Evolutionary conservation across 768 basidiomycete genomes (phyloP).

Genomic region (Suillus discolor): DNA sequence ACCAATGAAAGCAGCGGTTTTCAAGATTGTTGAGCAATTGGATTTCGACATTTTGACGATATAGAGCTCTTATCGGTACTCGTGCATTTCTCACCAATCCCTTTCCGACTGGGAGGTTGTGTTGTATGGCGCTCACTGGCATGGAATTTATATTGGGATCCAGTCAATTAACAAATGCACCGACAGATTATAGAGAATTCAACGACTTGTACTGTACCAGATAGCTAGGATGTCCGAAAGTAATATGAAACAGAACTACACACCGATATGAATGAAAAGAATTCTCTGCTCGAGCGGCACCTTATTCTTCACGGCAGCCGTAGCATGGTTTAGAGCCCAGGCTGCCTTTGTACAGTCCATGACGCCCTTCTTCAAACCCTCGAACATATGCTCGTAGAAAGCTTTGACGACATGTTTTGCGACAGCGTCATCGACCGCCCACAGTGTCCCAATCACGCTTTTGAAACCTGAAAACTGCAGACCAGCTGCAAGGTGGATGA

Average conservation of each 20-base stretch:
- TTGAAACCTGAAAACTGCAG: slow-evolving; percentile 23
- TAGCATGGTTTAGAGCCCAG: slow-evolving; percentile 3
- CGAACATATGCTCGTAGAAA: slow-evolving; percentile 2
- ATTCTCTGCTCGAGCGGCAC: slow-evolving; percentile 4
- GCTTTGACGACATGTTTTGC: not conserved
- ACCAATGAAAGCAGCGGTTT: too few relatives aligned
- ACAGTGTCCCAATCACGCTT: slow-evolving; percentile 27
- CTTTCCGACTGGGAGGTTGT: too few relatives aligned
- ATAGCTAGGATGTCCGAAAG: too few relatives aligned
- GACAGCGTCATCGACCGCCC: slow-evolving; percentile 14
- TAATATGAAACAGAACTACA: not conserved
- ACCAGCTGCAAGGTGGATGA: slow-evolving; percentile 25
- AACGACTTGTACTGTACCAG: not conserved
- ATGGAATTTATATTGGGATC: too few relatives aligned
- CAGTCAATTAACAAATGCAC: too few relatives aligned
- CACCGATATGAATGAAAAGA: not conserved
- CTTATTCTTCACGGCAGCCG: not conserved
- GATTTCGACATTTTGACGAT: too few relatives aligned
- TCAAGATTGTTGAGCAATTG: too few relatives aligned
- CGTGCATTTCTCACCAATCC: too few relatives aligned
- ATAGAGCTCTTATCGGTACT: too few relatives aligned
- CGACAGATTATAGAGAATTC: too few relatives aligned
- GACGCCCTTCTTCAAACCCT: slow-evolving; percentile 2
- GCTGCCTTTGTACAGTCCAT: slow-evolving; percentile 12
- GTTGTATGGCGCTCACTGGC: too few relatives aligned